Percentiles rank a stretch among this genome's conserved stretches.
Conservation (phyloP, 179 eudicot genomes). For the Beta corolliflora region DNA sequence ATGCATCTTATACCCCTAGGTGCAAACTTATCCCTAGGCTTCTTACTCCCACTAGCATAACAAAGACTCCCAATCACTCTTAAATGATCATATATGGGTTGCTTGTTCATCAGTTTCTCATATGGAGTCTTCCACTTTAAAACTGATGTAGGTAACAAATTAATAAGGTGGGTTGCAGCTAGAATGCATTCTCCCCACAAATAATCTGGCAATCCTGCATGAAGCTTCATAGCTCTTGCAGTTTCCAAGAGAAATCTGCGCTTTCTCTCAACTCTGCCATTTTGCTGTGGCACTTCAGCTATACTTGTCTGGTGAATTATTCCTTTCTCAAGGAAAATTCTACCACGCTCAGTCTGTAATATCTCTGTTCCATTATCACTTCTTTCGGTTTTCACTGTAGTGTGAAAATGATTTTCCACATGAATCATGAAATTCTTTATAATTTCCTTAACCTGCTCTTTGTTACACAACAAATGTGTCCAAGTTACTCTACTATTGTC, state of each 20-base stretch:
- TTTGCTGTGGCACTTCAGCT: background rate
- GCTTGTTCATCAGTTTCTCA: background rate
- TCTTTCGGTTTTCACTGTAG: background rate
- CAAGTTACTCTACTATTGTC: background rate
- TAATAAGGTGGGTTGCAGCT: background rate
- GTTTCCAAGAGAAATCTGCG: no score
- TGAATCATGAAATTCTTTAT: background rate
- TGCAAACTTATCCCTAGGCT: background rate
- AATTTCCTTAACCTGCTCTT: background rate
- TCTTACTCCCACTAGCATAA: no score
- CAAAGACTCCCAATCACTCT: no score
- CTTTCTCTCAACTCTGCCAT: background rate
- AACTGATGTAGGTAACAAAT: background rate
- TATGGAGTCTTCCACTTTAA: background rate
- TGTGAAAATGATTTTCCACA: background rate
- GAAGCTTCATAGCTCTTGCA: background rate
- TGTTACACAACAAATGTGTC: background rate
- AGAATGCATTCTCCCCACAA: no score
- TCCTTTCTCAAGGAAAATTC: no score
- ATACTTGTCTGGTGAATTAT: background rate
- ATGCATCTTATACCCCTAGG: background rate
- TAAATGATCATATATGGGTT: background rate
- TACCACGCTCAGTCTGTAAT: background rate
- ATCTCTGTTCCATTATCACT: background rate
- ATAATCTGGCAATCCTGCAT: no score